These are phyloP conservation scores for Geranium brycei DNA, from an alignment of 345 rosid genomes.

Conservation along the genomic window DNA sequence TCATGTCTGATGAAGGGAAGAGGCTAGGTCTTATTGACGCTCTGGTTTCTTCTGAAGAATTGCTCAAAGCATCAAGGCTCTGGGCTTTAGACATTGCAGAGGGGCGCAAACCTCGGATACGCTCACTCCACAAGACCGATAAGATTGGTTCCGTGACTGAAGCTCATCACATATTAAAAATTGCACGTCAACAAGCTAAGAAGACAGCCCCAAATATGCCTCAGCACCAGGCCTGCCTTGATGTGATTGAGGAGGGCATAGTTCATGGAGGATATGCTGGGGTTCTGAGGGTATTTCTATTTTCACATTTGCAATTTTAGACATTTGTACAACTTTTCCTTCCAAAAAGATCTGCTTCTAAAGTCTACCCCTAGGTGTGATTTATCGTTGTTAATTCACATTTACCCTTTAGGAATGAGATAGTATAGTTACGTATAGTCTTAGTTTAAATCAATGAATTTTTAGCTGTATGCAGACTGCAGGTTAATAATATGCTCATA, in stretches of 20 bases:
- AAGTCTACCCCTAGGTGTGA: neutral
- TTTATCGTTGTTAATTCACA: neutral
- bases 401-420: neutral
- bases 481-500: neutral
- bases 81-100: constrained; percentile 80
- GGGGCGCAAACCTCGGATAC: constrained; percentile 65
- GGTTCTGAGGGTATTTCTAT: constrained; percentile 50
- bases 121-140: constrained; percentile 74
- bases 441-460: neutral
- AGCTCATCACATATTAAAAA: constrained; percentile 47
- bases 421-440: neutral
- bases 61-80: constrained; percentile 57
- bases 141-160: constrained; percentile 79
- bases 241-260: constrained; percentile 85
- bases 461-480: neutral
- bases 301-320: constrained; percentile 1
- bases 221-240: constrained; percentile 77
- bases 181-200: constrained; percentile 57
- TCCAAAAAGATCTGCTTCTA: no score
- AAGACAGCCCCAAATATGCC: constrained; percentile 77
- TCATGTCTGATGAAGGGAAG: constrained; percentile 71
- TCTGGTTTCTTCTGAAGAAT: constrained; percentile 54
- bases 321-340: neutral
- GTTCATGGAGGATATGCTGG: constrained; percentile 88
- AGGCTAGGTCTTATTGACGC: constrained; percentile 80